phyloP scores from a whole-genome alignment of 2,329 filamentous ascomycete species.

The Aspergillus sergii region DNA sequence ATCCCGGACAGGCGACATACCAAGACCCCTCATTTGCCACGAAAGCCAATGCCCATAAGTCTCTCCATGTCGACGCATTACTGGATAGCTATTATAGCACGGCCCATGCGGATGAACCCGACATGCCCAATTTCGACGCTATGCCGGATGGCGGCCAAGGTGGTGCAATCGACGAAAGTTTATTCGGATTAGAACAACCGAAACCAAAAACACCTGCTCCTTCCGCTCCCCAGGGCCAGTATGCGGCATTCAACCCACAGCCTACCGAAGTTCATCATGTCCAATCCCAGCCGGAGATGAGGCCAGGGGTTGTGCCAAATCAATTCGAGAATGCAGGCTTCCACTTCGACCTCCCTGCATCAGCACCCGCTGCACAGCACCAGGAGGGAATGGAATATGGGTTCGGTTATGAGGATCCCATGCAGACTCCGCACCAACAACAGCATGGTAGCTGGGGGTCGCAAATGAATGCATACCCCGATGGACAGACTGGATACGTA shows the following conservation, averaged over 20 bases:
- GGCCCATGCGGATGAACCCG: slow-evolving; percentile 52
- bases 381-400: slow-evolving; percentile 24
- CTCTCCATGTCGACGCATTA: slow-evolving; percentile 40
- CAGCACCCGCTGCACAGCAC: slow-evolving; percentile 15
- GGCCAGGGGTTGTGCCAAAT: slow-evolving; percentile 26
- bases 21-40: slow-evolving; percentile 32
- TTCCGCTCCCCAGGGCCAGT: slow-evolving; percentile 28
- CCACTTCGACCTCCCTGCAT: slow-evolving; percentile 69
- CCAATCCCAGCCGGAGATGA: slow-evolving; percentile 53
- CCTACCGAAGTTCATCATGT: slow-evolving; percentile 34
- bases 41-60: slow-evolving; percentile 19
- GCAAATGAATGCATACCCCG: slow-evolving; percentile 15
- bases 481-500: slow-evolving; percentile 12
- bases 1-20: slow-evolving; percentile 40
- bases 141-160: slow-evolving; percentile 42
- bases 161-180: slow-evolving; percentile 34
- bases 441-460: slow-evolving; percentile 16
- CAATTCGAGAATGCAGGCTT: slow-evolving; percentile 58
- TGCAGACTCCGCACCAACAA: slow-evolving; percentile 19
- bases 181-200: slow-evolving; percentile 37
- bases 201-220: slow-evolving; percentile 27
- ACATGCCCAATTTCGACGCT: slow-evolving; percentile 67
- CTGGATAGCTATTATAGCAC: slow-evolving; percentile 56
- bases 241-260: slow-evolving; percentile 40
- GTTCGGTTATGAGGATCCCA: slow-evolving; percentile 26